Percentiles rank a stretch among this genome's conserved stretches.
Evolutionary conservation across 306 rosid species (phyloP).

Genomic region (Aeschynomene evenia): DNA sequence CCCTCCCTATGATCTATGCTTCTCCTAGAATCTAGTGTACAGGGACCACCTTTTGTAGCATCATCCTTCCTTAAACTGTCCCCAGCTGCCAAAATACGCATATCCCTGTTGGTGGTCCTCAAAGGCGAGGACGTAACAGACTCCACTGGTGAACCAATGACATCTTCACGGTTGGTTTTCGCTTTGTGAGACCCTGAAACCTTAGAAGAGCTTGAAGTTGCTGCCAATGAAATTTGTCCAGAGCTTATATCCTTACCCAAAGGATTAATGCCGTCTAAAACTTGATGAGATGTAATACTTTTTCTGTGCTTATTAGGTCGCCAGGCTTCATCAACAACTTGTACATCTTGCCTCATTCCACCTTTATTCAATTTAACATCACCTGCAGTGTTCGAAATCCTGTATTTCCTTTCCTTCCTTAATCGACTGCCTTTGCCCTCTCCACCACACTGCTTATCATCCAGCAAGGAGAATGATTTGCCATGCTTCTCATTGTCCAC

Average conservation of each 20-base stretch:
- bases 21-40: conserved; percentile 34
- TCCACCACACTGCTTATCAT: conserved; percentile 37
- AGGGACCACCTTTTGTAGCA: conserved; percentile 32
- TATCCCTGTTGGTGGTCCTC: conserved; percentile 47
- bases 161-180: conserved; percentile 51
- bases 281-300: conserved; percentile 37
- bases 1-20: conserved; percentile 30
- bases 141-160: conserved; percentile 66
- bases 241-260: conserved; percentile 43
- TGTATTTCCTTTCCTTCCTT: conserved; percentile 45
- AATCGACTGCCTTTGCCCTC: conserved; percentile 50
- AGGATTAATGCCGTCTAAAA: conserved; percentile 39
- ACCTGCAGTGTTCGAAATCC: conserved; percentile 36
- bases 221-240: conserved; percentile 47
- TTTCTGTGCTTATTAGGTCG: conserved; percentile 39
- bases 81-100: conserved; percentile 30
- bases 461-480: conserved; percentile 31
- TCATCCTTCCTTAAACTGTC: conserved; percentile 43
- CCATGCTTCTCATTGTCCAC: conserved; percentile 43
- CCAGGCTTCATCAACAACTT: conserved; percentile 39
- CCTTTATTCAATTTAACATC: conserved; percentile 47
- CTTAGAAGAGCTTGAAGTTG: conserved; percentile 81
- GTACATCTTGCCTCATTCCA: conserved; percentile 36
- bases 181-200: conserved; percentile 54
- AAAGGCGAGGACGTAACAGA: conserved; percentile 79